Conservation (phyloP, 1,284 basidiomycete species). For the Cutaneotrichosporon daszewskae region DNA sequence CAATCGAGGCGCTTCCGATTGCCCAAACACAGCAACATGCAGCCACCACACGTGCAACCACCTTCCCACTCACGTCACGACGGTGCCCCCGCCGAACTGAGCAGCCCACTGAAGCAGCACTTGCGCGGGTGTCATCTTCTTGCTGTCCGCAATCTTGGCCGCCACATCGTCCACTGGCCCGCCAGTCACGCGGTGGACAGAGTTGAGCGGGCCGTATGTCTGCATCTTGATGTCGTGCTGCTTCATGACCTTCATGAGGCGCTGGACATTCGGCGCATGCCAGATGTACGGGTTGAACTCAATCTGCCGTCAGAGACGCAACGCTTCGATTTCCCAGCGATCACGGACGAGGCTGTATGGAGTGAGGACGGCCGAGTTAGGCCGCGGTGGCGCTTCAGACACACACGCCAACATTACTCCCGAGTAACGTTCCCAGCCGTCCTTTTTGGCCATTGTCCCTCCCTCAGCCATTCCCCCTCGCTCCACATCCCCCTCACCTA, state of each 20-base stretch:
- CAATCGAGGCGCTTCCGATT: too few relatives aligned
- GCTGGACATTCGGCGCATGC: slow-evolving; percentile 53
- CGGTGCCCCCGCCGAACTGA: slow-evolving; percentile 39
- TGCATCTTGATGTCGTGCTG: slow-evolving; percentile 61
- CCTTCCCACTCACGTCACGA: slow-evolving; percentile 57
- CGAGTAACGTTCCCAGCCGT: too few relatives aligned
- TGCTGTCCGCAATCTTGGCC: slow-evolving; percentile 51
- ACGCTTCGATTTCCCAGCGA: slow-evolving; percentile 58
- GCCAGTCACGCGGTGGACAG: slow-evolving; percentile 51
- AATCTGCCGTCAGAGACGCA: slow-evolving; percentile 60
- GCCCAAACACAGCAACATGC: too few relatives aligned
- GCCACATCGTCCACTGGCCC: slow-evolving; percentile 57
- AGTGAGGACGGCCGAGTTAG: too few relatives aligned
- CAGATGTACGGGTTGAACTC: slow-evolving; percentile 76
- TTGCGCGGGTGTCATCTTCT: slow-evolving; percentile 32
- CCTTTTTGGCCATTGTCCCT: too few relatives aligned
- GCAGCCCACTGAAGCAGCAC: slow-evolving; percentile 42
- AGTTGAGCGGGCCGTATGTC: slow-evolving; percentile 56
- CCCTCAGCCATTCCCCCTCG: not conserved
- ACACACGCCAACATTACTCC: too few relatives aligned
- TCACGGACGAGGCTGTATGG: slow-evolving; percentile 63
- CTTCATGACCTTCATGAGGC: slow-evolving; percentile 55
- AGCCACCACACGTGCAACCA: too few relatives aligned
- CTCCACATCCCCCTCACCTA: not conserved
- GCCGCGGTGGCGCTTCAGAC: too few relatives aligned